Percentiles rank a stretch among this genome's conserved stretches.
These are phyloP conservation scores for Akebia trifoliata DNA, from an alignment of 164 flowering plant species.

Conservation along the genomic window DNA sequence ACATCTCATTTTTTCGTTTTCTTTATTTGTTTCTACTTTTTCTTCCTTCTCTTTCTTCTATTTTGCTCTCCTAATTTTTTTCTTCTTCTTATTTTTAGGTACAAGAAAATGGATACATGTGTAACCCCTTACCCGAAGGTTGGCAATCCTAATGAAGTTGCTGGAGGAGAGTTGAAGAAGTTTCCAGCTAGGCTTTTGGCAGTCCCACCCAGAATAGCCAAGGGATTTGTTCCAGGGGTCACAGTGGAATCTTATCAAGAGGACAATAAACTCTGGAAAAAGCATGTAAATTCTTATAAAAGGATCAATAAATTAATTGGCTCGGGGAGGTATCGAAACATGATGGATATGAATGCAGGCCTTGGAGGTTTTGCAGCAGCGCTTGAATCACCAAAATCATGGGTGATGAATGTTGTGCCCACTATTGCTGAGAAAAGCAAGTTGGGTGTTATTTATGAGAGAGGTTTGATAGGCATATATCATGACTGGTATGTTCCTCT, in stretches of 20 bases:
- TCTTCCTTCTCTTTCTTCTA: not conserved
- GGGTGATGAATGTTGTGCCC: conserved; percentile 97
- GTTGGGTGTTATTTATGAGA: conserved; percentile 69
- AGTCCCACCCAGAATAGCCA: conserved; percentile 64
- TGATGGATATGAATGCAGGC: conserved; percentile 93
- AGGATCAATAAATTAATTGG: conserved; percentile 58
- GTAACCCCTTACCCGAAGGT: conserved; percentile 63
- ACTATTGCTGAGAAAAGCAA: conserved; percentile 55
- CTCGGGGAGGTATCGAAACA: conserved; percentile 61
- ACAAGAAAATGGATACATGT: conserved; percentile 67
- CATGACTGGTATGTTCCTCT: conserved; percentile 69
- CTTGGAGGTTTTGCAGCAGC: conserved; percentile 89
- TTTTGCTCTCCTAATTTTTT: not conserved
- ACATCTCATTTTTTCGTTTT: too few species aligned
- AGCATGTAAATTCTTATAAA: conserved; percentile 60
- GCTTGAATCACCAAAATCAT: conserved; percentile 63
- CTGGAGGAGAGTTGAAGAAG: conserved; percentile 71
- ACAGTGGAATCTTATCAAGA: conserved; percentile 54
- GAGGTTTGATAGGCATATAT: conserved; percentile 83
- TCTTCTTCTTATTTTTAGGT: conserved; percentile 45
- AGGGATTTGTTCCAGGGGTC: conserved; percentile 57
- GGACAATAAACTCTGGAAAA: conserved; percentile 72
- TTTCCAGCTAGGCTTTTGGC: conserved; percentile 77
- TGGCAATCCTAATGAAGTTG: conserved; percentile 43
- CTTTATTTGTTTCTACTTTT: not conserved